A percentile compares a stretch with the other conserved stretches of the same genome.
Evolutionary conservation across 2,329 filamentous ascomycete genomes (phyloP).

Genomic region (Penicillium sp.): DNA sequence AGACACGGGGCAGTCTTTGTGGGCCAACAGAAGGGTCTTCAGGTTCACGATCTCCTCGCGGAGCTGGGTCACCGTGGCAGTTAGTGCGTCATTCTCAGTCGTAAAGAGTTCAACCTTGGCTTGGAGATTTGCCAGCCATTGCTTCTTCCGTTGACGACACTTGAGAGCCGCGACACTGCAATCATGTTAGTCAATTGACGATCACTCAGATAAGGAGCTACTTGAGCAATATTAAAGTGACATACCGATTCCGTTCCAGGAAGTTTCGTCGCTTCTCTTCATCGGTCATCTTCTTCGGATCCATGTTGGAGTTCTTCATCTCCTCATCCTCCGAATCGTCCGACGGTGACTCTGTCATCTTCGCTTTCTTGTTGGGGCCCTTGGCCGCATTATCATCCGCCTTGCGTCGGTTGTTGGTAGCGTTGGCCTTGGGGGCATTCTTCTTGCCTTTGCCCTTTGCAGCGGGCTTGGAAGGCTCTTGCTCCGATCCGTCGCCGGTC

Average conservation of each 20-base stretch:
- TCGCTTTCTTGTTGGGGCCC: slow-evolving; percentile 72
- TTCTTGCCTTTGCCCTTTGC: slow-evolving; percentile 72
- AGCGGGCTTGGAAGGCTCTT: slow-evolving; percentile 65
- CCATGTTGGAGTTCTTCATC: slow-evolving; percentile 56
- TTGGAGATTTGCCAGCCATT: slow-evolving; percentile 95
- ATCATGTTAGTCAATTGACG: slow-evolving; percentile 27
- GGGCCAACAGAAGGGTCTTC: slow-evolving; percentile 87
- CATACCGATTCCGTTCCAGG: slow-evolving; percentile 89
- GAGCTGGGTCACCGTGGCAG: slow-evolving; percentile 77
- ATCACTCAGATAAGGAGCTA: neutral
- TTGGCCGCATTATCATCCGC: slow-evolving; percentile 71
- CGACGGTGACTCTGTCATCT: slow-evolving; percentile 51
- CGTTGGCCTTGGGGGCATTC: slow-evolving; percentile 51
- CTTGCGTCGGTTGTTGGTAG: slow-evolving; percentile 72
- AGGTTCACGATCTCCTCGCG: slow-evolving; percentile 93
- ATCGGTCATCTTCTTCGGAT: slow-evolving; percentile 86
- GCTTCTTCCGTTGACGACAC: slow-evolving; percentile 97
- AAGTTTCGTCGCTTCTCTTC: slow-evolving; percentile 99
- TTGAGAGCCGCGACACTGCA: slow-evolving; percentile 89
- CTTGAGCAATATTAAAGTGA: neutral
- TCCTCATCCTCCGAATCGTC: slow-evolving; percentile 55
- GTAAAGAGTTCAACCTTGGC: slow-evolving; percentile 92
- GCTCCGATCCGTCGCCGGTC: slow-evolving; percentile 71
- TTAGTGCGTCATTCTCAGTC: slow-evolving; percentile 85
- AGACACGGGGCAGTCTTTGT: slow-evolving; percentile 94